Conservation (phyloP, 148 eudicot genomes). For the Amaranthus palmeri region DNA sequence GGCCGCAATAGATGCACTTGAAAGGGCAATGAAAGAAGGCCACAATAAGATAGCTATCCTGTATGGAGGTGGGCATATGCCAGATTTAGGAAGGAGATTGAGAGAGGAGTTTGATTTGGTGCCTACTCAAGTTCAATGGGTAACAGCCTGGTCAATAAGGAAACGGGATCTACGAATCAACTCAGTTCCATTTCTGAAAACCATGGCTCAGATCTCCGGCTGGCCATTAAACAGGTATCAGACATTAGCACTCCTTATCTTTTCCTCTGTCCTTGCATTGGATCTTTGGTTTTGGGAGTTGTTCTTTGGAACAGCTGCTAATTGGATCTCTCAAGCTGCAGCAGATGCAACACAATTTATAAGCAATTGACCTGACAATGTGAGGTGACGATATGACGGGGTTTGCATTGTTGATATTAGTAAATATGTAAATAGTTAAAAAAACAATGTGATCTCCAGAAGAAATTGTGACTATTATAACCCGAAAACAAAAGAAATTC, state of each 20-base stretch:
- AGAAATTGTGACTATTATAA: too few species aligned
- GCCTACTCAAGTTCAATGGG: slow-evolving; percentile 77
- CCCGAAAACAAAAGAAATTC: too few species aligned
- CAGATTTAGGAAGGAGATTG: slow-evolving; percentile 81
- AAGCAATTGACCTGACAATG: too few species aligned
- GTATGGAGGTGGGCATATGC: slow-evolving; percentile 99
- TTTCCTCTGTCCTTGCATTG: slow-evolving; percentile 76
- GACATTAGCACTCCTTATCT: slow-evolving; percentile 68
- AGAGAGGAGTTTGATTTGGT: slow-evolving; percentile 68
- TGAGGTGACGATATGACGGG: too few species aligned
- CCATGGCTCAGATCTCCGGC: slow-evolving; percentile 60
- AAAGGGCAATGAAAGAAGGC: slow-evolving; percentile 63
- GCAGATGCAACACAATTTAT: slow-evolving; percentile 20
- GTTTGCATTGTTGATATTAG: too few species aligned
- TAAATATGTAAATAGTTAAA: too few species aligned
- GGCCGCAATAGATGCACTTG: slow-evolving; percentile 73
- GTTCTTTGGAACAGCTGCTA: slow-evolving; percentile 56
- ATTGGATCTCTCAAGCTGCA: slow-evolving; percentile 57
- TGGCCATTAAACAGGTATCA: slow-evolving; percentile 92
- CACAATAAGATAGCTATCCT: slow-evolving; percentile 83
- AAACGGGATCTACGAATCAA: slow-evolving; percentile 46
- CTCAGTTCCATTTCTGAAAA: slow-evolving; percentile 61
- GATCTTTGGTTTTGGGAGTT: slow-evolving; percentile 96
- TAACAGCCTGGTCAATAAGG: slow-evolving; percentile 88
- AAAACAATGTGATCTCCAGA: too few species aligned